Evolutionary conservation across 2,329 filamentous ascomycete species (phyloP), one percentile per base, ranked within the genome.

Genomic region (Talaromyces islandicus): DNA sequence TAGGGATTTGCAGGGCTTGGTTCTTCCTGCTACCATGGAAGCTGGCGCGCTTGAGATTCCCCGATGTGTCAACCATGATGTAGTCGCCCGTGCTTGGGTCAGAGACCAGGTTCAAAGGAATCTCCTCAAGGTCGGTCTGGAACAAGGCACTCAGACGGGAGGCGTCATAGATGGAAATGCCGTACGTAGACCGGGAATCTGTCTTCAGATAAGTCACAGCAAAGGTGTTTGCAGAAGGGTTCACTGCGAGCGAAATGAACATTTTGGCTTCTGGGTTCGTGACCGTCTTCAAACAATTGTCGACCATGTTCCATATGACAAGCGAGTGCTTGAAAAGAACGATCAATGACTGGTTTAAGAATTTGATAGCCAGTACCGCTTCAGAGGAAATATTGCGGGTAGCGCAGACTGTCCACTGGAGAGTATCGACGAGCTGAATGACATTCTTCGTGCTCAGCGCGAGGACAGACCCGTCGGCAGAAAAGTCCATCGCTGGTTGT

Each of bases 391-490:
- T 86, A 5, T 87, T 83, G 19, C 92, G 82, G 1, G 85, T 86
- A 64, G 85, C 83, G 60, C 84, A 84, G 41, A 96, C 79, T 9
- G 77, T 78, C 12, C 91, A 90, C 10, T 83, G 85, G 24, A 83
- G 79, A 0, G 89, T 81, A 71, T 97, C 88, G 64, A 97, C 84
- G 57, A 96, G 81, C 67, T 94, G 86, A 11, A 95, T 80, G 17
- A 87, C 79, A 5, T 87, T 69, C 32, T 73, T 71, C 60, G 77
- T 64, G 56, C 76, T 78, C 54, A 87, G 86, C 56, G 91, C 91
- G n/a, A 96, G 78, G 1, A 90, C 85, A 12, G 91, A 95, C 1
- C 90, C 91, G 71, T 96, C 92, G 64, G 90, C 85, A 0, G 92
- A 96, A 71, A 90, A 96, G 25, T 87, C 81, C 46, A 97, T 73